Conservation (phyloP, 768 basidiomycete species). For the Candolleomyces aberdarensis region DNA sequence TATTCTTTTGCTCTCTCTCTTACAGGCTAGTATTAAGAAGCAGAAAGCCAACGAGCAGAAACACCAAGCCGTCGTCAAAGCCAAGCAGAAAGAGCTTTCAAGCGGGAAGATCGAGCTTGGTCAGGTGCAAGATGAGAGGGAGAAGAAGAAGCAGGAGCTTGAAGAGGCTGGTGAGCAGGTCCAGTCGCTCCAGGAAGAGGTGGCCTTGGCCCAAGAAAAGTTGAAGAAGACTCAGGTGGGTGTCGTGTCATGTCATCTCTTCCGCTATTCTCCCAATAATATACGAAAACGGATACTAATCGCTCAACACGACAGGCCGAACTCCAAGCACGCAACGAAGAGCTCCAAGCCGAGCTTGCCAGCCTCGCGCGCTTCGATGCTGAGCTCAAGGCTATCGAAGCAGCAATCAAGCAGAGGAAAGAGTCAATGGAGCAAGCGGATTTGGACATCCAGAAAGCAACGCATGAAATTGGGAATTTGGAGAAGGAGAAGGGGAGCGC, state of each 20-base stretch:
- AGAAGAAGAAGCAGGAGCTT: slow-evolving; percentile 40
- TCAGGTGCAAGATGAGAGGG: slow-evolving; percentile 82
- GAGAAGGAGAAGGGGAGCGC: slow-evolving; percentile 70
- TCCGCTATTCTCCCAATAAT: not conserved
- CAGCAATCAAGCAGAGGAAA: slow-evolving; percentile 80
- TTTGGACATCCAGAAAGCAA: slow-evolving; percentile 58
- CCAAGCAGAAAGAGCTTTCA: slow-evolving; percentile 86
- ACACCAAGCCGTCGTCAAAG: slow-evolving; percentile 78
- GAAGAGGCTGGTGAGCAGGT: slow-evolving; percentile 44
- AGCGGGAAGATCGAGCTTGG: slow-evolving; percentile 86
- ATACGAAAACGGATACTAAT: not conserved
- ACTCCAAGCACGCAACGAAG: slow-evolving; percentile 63
- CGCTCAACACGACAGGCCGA: slow-evolving; percentile 36
- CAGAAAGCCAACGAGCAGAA: slow-evolving; percentile 82
- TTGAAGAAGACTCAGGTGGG: slow-evolving; percentile 44
- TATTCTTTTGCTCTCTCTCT: no score
- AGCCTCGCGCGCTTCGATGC: slow-evolving; percentile 85
- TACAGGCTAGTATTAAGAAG: slow-evolving; percentile 74
- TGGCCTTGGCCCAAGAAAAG: slow-evolving; percentile 54
- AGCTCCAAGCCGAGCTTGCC: slow-evolving; percentile 82
- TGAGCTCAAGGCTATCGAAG: slow-evolving; percentile 82
- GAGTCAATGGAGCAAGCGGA: slow-evolving; percentile 65
- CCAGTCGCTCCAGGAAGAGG: slow-evolving; percentile 56
- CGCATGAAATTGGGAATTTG: slow-evolving; percentile 59
- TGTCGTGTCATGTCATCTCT: not conserved